A percentile compares a stretch with the other conserved stretches of the same genome.
Evolutionary conservation across 148 eudicot species (phyloP).

Genomic region (Mesembryanthemum crystallinum): DNA sequence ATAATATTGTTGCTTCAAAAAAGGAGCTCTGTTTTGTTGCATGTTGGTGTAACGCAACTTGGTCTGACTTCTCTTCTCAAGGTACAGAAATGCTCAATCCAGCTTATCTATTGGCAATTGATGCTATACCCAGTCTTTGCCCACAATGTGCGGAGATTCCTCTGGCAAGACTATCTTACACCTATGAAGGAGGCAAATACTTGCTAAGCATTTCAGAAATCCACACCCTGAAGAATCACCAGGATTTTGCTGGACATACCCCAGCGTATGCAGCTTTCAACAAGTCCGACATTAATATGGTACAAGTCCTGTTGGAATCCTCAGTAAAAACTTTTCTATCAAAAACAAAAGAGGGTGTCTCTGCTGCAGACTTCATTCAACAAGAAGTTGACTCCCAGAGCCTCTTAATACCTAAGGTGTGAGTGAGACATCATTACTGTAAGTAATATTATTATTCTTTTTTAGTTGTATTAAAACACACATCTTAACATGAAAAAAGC

Average conservation of each 20-base stretch:
- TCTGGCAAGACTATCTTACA: neutral
- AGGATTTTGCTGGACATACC: neutral
- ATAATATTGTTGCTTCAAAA: neutral
- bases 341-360: neutral
- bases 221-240: neutral
- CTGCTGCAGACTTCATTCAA: neutral
- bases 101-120: neutral
- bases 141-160: neutral
- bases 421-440: too few relatives aligned
- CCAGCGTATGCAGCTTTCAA: neutral
- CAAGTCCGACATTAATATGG: neutral
- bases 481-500: too few relatives aligned
- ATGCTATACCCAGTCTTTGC: neutral
- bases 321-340: neutral
- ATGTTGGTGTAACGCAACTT: neutral
- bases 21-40: neutral
- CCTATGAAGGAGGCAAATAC: neutral
- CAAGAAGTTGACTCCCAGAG: too few relatives aligned
- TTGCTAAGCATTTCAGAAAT: neutral
- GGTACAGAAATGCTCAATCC: neutral
- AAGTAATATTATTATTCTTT: too few relatives aligned
- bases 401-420: too few relatives aligned
- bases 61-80: neutral
- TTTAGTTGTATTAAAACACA: too few relatives aligned
- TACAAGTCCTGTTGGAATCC: neutral